Conservation (phyloP, 2,329 filamentous ascomycete species). For the Colletotrichum euphorbiae region DNA sequence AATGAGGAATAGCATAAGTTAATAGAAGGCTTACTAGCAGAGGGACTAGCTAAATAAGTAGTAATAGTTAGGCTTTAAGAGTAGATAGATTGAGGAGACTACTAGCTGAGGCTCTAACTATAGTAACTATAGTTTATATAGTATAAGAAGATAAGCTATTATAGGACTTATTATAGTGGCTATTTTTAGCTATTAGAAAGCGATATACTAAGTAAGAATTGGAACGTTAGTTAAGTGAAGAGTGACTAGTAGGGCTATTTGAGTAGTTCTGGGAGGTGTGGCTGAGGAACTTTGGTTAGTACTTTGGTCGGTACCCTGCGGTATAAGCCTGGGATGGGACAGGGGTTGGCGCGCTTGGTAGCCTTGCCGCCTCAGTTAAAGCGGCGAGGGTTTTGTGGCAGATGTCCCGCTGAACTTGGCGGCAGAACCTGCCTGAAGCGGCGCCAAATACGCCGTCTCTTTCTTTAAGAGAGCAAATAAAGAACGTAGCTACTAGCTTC, state of each 20-base stretch:
- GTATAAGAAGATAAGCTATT: neutral
- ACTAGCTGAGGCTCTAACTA: neutral
- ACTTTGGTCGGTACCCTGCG: slow-evolving; percentile 1
- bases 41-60: neutral
- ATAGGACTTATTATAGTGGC: too few species aligned
- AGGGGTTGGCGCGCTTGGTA: slow-evolving; percentile 2
- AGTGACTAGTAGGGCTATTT: too few species aligned
- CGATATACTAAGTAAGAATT: neutral
- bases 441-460: too few species aligned
- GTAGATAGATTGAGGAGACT: neutral
- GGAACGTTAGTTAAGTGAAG: neutral
- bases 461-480: too few species aligned
- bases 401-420: too few species aligned
- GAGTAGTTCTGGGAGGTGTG: too few species aligned
- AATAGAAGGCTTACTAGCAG: neutral
- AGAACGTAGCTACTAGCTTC: too few species aligned
- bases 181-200: too few species aligned
- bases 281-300: neutral
- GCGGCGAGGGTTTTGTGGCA: too few species aligned
- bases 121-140: neutral
- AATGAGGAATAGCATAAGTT: neutral
- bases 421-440: too few species aligned
- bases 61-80: neutral
- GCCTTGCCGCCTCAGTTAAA: too few species aligned
- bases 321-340: neutral